Evolutionary conservation across 1,284 basidiomycete species (phyloP).

Genomic region (Cutaneotrichosporon daszewskae): DNA sequence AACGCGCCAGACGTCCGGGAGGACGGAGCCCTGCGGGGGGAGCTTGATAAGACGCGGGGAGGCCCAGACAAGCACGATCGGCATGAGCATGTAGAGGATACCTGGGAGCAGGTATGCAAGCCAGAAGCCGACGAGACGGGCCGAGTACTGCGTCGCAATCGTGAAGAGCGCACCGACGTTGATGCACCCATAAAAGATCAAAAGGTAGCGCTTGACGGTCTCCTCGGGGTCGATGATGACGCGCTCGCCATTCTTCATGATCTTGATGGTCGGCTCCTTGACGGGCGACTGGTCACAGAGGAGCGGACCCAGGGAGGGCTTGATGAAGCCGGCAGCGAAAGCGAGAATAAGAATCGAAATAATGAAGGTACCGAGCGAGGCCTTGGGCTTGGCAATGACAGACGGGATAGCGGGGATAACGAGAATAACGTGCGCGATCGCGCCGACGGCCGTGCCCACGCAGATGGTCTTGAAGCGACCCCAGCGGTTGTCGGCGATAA

Average conservation of each 20-base stretch:
- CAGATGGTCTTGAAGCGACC: slow-evolving; percentile 70
- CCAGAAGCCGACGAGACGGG: slow-evolving; percentile 47
- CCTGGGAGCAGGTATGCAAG: slow-evolving; percentile 51
- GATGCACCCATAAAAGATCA: slow-evolving; percentile 41
- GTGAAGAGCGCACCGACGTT: slow-evolving; percentile 46
- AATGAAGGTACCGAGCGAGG: slow-evolving; percentile 37
- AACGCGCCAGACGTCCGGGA: slow-evolving; percentile 40
- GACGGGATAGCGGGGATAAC: slow-evolving; percentile 41
- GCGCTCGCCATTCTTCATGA: slow-evolving; percentile 36
- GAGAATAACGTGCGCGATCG: slow-evolving; percentile 39
- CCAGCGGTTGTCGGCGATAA: slow-evolving; percentile 58
- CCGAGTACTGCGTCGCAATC: slow-evolving; percentile 42
- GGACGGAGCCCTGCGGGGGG: slow-evolving; percentile 51
- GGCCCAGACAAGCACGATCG: slow-evolving; percentile 25
- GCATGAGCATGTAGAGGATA: slow-evolving; percentile 49
- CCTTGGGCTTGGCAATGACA: slow-evolving; percentile 27
- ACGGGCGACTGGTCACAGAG: slow-evolving; percentile 48
- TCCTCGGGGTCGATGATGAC: slow-evolving; percentile 45
- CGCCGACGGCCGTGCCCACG: slow-evolving; percentile 43
- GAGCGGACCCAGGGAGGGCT: slow-evolving; percentile 44
- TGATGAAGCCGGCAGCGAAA: slow-evolving; percentile 46
- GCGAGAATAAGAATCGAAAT: slow-evolving; percentile 44
- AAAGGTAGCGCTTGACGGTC: slow-evolving; percentile 41
- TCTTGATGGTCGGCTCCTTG: slow-evolving; percentile 32
- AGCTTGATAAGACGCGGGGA: slow-evolving; percentile 29